Conservation (phyloP, 352 stramenopile genomes). For the Phytopythium chamaehyphon region DNA sequence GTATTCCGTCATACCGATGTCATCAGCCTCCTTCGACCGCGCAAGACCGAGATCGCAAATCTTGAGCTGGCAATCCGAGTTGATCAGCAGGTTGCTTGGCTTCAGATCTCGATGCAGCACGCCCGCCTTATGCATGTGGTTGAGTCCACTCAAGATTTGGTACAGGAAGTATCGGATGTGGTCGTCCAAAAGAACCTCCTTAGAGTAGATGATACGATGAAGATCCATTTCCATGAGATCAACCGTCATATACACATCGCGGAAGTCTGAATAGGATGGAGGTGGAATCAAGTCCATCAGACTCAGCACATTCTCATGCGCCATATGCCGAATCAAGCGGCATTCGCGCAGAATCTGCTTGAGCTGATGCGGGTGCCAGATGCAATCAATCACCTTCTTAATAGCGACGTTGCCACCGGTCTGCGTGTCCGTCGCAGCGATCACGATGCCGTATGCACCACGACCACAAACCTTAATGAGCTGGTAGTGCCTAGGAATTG, state of each 20-base stretch:
- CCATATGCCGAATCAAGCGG: conserved; percentile 79
- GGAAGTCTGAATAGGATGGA: conserved; percentile 80
- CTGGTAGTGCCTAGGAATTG: conserved; percentile 81
- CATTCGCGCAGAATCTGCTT: conserved; percentile 89
- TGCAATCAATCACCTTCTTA: conserved; percentile 91
- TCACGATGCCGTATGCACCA: conserved; percentile 88
- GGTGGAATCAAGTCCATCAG: conserved; percentile 83
- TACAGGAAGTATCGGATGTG: conserved; percentile 94
- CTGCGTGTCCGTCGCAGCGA: conserved; percentile 76
- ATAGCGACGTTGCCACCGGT: conserved; percentile 86
- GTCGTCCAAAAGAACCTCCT: conserved; percentile 89
- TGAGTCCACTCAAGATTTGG: conserved; percentile 88
- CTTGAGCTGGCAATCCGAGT: conserved; percentile 95
- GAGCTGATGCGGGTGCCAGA: conserved; percentile 87
- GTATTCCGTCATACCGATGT: conserved; percentile 91
- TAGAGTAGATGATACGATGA: conserved; percentile 92
- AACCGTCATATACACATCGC: conserved; percentile 89
- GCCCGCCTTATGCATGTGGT: conserved; percentile 84
- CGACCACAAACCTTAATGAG: conserved; percentile 87
- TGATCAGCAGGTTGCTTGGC: conserved; percentile 86
- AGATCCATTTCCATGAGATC: conserved; percentile 93
- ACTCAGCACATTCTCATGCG: conserved; percentile 83
- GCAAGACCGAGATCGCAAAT: conserved; percentile 96
- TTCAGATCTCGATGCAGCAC: conserved; percentile 86
- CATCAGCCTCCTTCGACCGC: conserved; percentile 80